Percentiles rank a stretch among this genome's conserved stretches.
phyloP scores from a whole-genome alignment of 108 stramenopile species.

The Cyclostephanos tholiformis region DNA sequence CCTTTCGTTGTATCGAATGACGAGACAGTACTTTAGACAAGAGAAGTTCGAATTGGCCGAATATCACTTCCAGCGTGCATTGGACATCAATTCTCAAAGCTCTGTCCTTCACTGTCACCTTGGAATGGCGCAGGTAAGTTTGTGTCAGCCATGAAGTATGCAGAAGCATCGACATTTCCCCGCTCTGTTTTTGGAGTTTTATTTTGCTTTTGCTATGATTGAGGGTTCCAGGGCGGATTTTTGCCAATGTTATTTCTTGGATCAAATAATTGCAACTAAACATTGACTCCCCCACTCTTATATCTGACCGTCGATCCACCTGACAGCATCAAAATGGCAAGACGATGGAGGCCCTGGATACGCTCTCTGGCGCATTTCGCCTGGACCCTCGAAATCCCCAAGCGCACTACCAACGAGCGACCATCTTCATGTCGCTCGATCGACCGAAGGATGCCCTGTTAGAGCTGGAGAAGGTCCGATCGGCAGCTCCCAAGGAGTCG shows the following conservation, averaged over 20 bases:
- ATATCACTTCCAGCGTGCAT: constrained; percentile 92
- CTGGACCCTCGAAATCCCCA: constrained; percentile 93
- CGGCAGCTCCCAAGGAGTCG: constrained; percentile 92
- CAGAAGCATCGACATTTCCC: no score
- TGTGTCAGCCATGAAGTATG: no score
- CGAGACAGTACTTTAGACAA: constrained; percentile 83
- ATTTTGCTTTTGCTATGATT: no score
- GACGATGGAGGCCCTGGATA: constrained; percentile 87
- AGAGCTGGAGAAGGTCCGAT: constrained; percentile 89
- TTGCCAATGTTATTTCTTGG: not conserved
- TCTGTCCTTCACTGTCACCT: constrained; percentile 93
- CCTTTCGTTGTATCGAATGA: no score
- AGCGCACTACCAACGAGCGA: constrained; percentile 94
- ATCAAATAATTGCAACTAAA: not conserved
- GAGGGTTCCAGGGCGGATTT: not conserved
- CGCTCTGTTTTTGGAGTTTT: no score
- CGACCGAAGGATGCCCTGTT: constrained; percentile 82
- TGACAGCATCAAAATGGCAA: constrained; percentile 84
- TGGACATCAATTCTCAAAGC: constrained; percentile 85
- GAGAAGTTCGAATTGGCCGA: constrained; percentile 96
- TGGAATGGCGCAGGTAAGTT: constrained; percentile 76
- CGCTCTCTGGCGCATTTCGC: constrained; percentile 81
- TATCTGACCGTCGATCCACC: not conserved
- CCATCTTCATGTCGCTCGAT: constrained; percentile 90
- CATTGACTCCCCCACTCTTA: not conserved